Percentiles rank a stretch among this genome's conserved stretches.
Conservation (phyloP, 768 basidiomycete species). For the Rhodocollybia butyracea region DNA sequence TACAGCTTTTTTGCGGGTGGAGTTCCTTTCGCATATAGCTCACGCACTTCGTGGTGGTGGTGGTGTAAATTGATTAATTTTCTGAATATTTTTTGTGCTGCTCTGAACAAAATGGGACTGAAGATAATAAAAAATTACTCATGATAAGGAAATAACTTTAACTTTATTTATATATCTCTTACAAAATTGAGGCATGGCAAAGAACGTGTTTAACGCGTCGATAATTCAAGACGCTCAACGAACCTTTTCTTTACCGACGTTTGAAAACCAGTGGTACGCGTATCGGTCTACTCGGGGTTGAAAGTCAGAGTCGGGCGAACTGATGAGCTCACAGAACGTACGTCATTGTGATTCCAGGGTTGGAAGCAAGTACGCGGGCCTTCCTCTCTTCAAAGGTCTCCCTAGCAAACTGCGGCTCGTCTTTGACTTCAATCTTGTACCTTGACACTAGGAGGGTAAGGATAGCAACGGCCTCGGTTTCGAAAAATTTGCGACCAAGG, state of each 20-base stretch:
- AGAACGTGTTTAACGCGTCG: too few species aligned
- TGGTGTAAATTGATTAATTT: too few species aligned
- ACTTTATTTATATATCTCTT: too few species aligned
- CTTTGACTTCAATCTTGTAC: slow-evolving; percentile 46
- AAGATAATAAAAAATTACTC: too few species aligned
- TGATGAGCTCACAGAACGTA: neutral
- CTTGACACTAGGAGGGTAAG: slow-evolving; percentile 45
- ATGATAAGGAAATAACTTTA: too few species aligned
- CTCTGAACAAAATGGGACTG: too few species aligned
- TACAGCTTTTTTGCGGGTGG: too few species aligned
- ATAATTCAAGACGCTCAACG: too few species aligned
- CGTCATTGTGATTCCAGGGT: slow-evolving; percentile 23
- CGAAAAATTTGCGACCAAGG: slow-evolving; percentile 46
- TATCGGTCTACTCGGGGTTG: neutral
- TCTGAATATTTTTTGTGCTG: too few species aligned
- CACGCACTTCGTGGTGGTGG: too few species aligned
- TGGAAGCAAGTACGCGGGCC: slow-evolving; percentile 34
- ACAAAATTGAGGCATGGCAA: too few species aligned
- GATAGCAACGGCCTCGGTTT: slow-evolving; percentile 48
- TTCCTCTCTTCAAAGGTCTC: slow-evolving; percentile 47
- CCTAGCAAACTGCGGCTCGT: slow-evolving; percentile 44
- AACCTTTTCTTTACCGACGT: neutral
- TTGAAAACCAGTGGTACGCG: neutral
- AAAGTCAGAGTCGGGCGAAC: neutral
- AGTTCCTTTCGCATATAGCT: too few species aligned